These are phyloP conservation scores for Sutorius eximius DNA, from an alignment of 1,284 basidiomycete genomes.

Conservation along the genomic window DNA sequence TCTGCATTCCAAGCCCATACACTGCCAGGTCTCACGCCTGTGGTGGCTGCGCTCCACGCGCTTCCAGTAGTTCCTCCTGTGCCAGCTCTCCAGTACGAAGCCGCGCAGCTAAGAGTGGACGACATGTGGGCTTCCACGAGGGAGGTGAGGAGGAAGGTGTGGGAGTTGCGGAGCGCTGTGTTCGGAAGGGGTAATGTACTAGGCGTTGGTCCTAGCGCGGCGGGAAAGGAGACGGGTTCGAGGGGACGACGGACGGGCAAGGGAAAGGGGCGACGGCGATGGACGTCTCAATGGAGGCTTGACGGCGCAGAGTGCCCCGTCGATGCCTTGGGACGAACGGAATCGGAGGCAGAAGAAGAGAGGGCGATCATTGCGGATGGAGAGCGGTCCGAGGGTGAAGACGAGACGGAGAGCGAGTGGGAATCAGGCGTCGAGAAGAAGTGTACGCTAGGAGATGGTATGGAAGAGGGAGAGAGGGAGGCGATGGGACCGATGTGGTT, in stretches of 20 bases:
- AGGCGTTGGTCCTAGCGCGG: conserved; percentile 36
- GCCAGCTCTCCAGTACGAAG: conserved; percentile 68
- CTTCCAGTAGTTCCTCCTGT: conserved; percentile 44
- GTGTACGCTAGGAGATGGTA: conserved; percentile 25
- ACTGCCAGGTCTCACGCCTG: conserved; percentile 14
- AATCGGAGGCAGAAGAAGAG: conserved; percentile 75
- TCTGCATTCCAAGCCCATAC: conserved; percentile 2
- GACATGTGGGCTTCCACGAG: conserved; percentile 67
- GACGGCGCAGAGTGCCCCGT: conserved; percentile 62
- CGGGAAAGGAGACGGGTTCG: conserved; percentile 30
- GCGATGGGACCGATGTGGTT: conserved; percentile 72
- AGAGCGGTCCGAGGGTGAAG: conserved; percentile 28
- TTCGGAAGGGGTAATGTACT: conserved; percentile 33
- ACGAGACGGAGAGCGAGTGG: conserved; percentile 39
- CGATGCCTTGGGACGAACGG: conserved; percentile 66
- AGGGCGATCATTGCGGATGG: conserved; percentile 31
- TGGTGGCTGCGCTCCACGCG: conserved; percentile 25
- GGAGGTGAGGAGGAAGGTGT: conserved; percentile 60
- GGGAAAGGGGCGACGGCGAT: conserved; percentile 27
- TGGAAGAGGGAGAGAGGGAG: conserved; percentile 54
- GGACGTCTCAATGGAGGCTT: conserved; percentile 60
- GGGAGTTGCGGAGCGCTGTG: conserved; percentile 52
- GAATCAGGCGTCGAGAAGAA: conserved; percentile 20
- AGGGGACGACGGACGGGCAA: conserved; percentile 17
- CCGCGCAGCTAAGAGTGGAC: conserved; percentile 61